These are phyloP conservation scores for Eucalyptus albens DNA, from an alignment of 345 rosid species.

Conservation along the genomic window DNA sequence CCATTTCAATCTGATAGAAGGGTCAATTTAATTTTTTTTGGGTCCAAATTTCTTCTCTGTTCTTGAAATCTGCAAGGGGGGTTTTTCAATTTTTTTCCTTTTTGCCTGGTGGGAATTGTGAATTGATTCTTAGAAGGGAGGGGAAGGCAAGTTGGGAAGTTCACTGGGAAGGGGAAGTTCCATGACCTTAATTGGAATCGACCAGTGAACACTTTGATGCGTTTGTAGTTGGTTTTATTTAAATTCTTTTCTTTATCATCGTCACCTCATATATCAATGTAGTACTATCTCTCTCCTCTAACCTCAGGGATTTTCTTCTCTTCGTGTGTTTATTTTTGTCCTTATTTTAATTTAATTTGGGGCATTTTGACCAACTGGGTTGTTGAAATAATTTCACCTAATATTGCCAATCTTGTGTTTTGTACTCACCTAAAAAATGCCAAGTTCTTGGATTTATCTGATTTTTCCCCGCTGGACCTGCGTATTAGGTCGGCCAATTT, in stretches of 20 bases:
- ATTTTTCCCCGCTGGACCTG: background rate
- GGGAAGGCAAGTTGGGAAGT: background rate
- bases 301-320: background rate
- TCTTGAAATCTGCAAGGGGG: background rate
- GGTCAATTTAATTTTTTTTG: background rate
- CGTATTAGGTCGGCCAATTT: background rate
- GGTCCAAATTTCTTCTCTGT: background rate
- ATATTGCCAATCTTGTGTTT: background rate
- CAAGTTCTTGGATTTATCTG: background rate
- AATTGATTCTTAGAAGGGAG: conserved; percentile 7
- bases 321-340: background rate
- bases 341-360: background rate
- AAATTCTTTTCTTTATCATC: conserved; percentile 11
- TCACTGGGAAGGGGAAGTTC: conserved; percentile 3
- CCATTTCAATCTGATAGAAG: background rate
- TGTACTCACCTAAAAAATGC: background rate
- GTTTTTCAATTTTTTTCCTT: background rate
- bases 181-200: conserved; percentile 18
- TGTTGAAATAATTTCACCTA: background rate
- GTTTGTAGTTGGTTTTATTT: conserved; percentile 5
- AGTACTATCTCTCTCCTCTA: background rate
- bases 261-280: background rate
- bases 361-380: background rate
- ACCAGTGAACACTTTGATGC: conserved; percentile 1
- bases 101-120: background rate